A percentile compares a stretch with the other conserved stretches of the same genome.
Conservation (phyloP, 1,284 basidiomycete genomes). For the Cystobasidium sp. region DNA sequence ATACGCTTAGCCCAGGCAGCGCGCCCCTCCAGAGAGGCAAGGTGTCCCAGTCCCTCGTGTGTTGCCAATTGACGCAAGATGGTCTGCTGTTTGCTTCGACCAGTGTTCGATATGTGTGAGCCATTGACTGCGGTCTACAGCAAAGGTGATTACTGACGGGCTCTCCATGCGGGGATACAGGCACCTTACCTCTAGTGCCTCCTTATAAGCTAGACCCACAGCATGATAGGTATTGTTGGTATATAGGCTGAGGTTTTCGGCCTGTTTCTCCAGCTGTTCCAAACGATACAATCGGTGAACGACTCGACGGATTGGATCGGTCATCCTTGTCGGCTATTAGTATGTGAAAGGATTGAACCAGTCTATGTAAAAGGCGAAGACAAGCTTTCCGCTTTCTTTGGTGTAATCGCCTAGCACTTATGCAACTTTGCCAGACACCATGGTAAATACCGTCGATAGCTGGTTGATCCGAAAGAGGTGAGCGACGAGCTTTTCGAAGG, state of each 20-base stretch:
- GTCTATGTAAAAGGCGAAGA: slow-evolving; percentile 43
- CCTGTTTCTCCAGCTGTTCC: slow-evolving; percentile 24
- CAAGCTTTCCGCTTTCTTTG: slow-evolving; percentile 14
- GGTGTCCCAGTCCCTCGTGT: slow-evolving; percentile 7
- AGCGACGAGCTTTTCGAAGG: slow-evolving; percentile 1
- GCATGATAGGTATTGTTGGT: slow-evolving; percentile 15
- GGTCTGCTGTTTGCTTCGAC: slow-evolving; percentile 8
- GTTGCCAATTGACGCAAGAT: slow-evolving; percentile 14
- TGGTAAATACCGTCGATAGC: slow-evolving; percentile 8
- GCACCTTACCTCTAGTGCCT: slow-evolving; percentile 20
- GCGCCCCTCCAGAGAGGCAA: slow-evolving; percentile 11
- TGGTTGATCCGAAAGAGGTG: slow-evolving; percentile 1
- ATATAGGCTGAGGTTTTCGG: slow-evolving; percentile 16
- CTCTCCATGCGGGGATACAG: slow-evolving; percentile 4
- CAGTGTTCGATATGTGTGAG: slow-evolving; percentile 13
- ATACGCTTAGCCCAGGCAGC: slow-evolving; percentile 15
- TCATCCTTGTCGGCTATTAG: too few species aligned
- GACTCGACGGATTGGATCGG: slow-evolving; percentile 24
- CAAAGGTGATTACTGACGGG: slow-evolving; percentile 11
- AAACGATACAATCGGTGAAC: slow-evolving; percentile 18
- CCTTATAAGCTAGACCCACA: slow-evolving; percentile 20
- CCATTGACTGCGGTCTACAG: slow-evolving; percentile 9
- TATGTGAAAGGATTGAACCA: slow-evolving; percentile 45
- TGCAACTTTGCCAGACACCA: slow-evolving; percentile 8
- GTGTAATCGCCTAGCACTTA: slow-evolving; percentile 28